phyloP scores from a whole-genome alignment of 768 basidiomycete species.

The Trametes villosa region DNA sequence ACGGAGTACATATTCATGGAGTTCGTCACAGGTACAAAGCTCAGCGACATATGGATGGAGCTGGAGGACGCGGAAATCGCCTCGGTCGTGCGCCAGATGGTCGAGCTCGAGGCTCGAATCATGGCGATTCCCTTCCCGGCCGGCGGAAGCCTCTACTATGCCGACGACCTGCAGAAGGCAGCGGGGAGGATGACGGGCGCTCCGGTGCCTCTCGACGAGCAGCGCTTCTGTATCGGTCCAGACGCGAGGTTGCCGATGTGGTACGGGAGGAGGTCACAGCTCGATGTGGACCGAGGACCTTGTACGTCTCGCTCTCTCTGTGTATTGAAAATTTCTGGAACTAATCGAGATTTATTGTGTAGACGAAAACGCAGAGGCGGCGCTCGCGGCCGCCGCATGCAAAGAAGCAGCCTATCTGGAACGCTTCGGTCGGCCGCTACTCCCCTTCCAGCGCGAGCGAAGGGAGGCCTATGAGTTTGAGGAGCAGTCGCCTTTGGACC shows the following conservation, averaged over 20 bases:
- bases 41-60: constrained; percentile 46
- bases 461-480: constrained; percentile 51
- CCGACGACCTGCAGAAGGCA: constrained; percentile 48
- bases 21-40: constrained; percentile 41
- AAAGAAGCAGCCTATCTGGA: constrained; percentile 56
- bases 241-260: constrained; percentile 50
- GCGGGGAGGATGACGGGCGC: constrained; percentile 34
- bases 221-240: constrained; percentile 35
- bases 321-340: constrained; percentile 33
- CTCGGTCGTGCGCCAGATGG: constrained; percentile 50
- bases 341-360: constrained; percentile 36
- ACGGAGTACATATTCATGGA: constrained; percentile 40
- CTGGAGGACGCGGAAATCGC: constrained; percentile 43
- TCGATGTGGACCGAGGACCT: constrained; percentile 54
- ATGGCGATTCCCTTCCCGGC: constrained; percentile 54
- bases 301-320: constrained; percentile 46
- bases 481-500: constrained; percentile 47
- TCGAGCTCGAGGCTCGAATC: constrained; percentile 50
- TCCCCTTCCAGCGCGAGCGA: constrained; percentile 46
- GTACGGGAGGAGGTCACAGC: constrained; percentile 54
- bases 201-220: constrained; percentile 37
- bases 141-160: constrained; percentile 55
- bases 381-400: constrained; percentile 44
- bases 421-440: constrained; percentile 51
- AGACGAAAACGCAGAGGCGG: constrained; percentile 50